Evolutionary conservation across 2,329 filamentous ascomycete genomes (phyloP), one percentile per base, ranked within the genome.

Genomic region (Aspergillus nomiae): DNA sequence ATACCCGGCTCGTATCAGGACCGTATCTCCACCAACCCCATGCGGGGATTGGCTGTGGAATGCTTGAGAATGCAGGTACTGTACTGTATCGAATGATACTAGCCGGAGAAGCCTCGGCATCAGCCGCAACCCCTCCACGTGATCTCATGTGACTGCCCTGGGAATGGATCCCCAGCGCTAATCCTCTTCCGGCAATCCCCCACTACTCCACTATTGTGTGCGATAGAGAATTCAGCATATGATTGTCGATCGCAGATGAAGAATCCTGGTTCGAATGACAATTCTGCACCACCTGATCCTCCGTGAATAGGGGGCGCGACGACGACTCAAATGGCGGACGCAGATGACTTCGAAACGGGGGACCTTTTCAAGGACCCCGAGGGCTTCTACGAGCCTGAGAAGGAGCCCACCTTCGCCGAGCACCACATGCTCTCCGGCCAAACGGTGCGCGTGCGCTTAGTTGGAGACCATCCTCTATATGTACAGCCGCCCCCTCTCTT

Each of bases 401-500:
- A 91, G 55, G 86, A 89, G 55, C 88, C 92, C 9, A 94, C 90
- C 2, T 88, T 86, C 65, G 88, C 91, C 66, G 85, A 87, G 50
- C 90, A 96, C 81, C 86, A 84, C 26, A 86, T 94, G 74, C 81
- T 86, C 61, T 87, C 86, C 41, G 91, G 91, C 64, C 77, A 87
- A 67, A 81, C 82, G 32, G 81, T 96, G 67, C 87, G 82, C 57
- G 85, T 97, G 67, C 87, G 91, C 71, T 87, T 97, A 14, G 92
- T 97, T 51, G 94, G 94, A 64, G 89, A 92, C 77, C 94, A 91
- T 81, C 92, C 93, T 28, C 86, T 96, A 16, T 96, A 96, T 87
- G 87, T 89, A 86, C 78, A 80, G 61, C 58, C 43, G 38, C 16
- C 16, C 28, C 19, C 41, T 51, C 41, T 48, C 57, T 43, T 46